Base-by-base conservation (phyloP, 2,329 filamentous ascomycete genomes). In the Gaeumannomyces sp. region DNA sequence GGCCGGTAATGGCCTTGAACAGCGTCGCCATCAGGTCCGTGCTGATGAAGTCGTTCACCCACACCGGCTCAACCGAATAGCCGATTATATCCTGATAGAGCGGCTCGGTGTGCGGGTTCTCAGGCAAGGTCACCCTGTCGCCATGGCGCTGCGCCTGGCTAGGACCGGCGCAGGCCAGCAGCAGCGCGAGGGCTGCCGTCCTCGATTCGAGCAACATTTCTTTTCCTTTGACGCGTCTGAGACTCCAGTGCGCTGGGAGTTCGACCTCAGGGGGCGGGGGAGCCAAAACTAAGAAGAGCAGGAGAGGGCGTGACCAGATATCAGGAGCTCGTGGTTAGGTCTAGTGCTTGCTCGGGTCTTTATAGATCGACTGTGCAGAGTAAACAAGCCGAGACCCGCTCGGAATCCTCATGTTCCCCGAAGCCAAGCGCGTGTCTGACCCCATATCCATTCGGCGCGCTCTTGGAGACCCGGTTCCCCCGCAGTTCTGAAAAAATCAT, bases 1-100 rank as follows among this genome's bases (percentile, higher is more conserved):
- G 56, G 31, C 59, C 33, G 16, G 28, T 50, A 7, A 60, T n/a
- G 19, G 62, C 35, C 19, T 33, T 31, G 25, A 64, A 45, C 35
- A 64, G 35, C 35, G 57, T 64, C 33, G 33, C 13, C 56, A 56
- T 60, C 57, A 64, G 35, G 11, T 53, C 16, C 56, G 59, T 64
- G 53, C 57, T 27, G 62, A 64, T 58, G 38, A 53, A 64, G 57
- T 64, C 53, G 62, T 60, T 64, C 6, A 64, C 62, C 62, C 62
- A 64, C 13, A 64, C 62, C 7, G 62, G 62, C 35, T 64, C 62
- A 4, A 64, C 59, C 56, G 62, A 64, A 25, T 59, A 64, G 25
- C 62, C 62, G 22, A 59, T 22, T 5, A 64, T 25, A 29, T 64
- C 62, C 31, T 29, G 62, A 22, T 60, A 58, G 10, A 64, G 62